Evolutionary conservation across 2,329 filamentous ascomycete genomes (phyloP).

Genomic region (Pseudocercospora eumusae): DNA sequence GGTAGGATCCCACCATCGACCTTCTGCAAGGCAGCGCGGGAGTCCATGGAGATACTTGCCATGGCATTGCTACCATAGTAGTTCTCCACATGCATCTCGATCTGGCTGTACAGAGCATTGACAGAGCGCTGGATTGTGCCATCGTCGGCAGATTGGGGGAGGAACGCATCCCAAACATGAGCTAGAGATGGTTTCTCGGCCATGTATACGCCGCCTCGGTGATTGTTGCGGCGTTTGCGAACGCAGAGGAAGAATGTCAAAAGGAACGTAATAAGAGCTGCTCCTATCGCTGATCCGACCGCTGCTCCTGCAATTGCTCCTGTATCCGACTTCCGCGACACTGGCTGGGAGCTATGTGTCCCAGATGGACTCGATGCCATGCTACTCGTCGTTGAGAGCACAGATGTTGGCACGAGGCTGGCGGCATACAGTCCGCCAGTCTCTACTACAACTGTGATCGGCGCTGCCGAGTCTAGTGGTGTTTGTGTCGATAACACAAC

Average conservation of each 20-base stretch:
- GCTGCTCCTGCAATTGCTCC: background rate
- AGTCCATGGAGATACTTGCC: background rate
- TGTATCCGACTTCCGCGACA: too few relatives aligned
- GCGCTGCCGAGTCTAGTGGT: too few relatives aligned
- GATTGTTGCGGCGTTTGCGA: background rate
- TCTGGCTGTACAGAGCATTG: conserved; percentile 40
- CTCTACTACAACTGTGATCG: too few relatives aligned
- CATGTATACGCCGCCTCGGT: background rate
- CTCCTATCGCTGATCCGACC: background rate
- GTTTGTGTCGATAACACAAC: too few relatives aligned
- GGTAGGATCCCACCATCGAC: background rate
- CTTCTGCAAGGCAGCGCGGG: background rate
- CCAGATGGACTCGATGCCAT: too few relatives aligned
- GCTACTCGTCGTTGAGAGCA: too few relatives aligned
- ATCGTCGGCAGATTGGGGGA: conserved; percentile 40
- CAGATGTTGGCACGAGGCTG: too few relatives aligned
- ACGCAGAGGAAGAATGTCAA: background rate
- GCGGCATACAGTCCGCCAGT: too few relatives aligned
- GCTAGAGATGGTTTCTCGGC: background rate
- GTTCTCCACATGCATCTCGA: conserved; percentile 42
- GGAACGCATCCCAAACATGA: conserved; percentile 21
- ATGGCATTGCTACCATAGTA: conserved; percentile 34
- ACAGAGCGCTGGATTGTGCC: conserved; percentile 32
- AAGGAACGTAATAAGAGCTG: background rate
- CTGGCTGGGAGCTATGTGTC: too few relatives aligned